Evolutionary conservation across 2,329 filamentous ascomycete genomes (phyloP).

Genomic region (Malbranchea zuffiana): DNA sequence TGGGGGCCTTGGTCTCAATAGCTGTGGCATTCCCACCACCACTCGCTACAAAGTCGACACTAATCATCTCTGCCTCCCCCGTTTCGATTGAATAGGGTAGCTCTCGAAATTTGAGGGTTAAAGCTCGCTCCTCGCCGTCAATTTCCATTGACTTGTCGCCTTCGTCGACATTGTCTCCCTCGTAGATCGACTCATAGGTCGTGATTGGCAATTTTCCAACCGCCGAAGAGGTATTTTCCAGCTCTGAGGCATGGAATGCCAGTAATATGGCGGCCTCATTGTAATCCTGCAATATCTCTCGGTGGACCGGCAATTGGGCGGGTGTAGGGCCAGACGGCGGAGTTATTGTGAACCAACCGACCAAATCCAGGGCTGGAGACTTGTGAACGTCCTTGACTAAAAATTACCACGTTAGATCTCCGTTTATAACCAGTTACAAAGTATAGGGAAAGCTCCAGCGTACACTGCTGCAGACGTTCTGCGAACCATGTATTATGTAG

Average conservation of each 20-base stretch:
- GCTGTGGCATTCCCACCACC: slow-evolving; percentile 71
- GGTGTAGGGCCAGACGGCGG: slow-evolving; percentile 59
- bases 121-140: slow-evolving; percentile 49
- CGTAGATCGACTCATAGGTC: slow-evolving; percentile 76
- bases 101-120: slow-evolving; percentile 66
- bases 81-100: slow-evolving; percentile 83
- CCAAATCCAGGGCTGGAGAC: slow-evolving; percentile 67
- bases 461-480: slow-evolving; percentile 74
- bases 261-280: slow-evolving; percentile 84
- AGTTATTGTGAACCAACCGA: slow-evolving; percentile 84
- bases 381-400: slow-evolving; percentile 83
- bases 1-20: slow-evolving; percentile 28
- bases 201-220: slow-evolving; percentile 79
- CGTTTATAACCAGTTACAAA: neutral
- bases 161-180: slow-evolving; percentile 52
- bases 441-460: slow-evolving; percentile 24
- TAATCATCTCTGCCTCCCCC: slow-evolving; percentile 94
- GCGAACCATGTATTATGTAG: slow-evolving; percentile 64
- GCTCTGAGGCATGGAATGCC: slow-evolving; percentile 63
- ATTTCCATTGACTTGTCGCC: slow-evolving; percentile 58
- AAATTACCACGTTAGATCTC: slow-evolving; percentile 2
- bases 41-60: slow-evolving; percentile 82
- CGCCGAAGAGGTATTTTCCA: slow-evolving; percentile 42
- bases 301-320: slow-evolving; percentile 61
- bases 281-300: slow-evolving; percentile 59